These are phyloP conservation scores for Metahyphopichia silvanorum DNA, from an alignment of 805 yeast genomes.

Conservation along the genomic window DNA sequence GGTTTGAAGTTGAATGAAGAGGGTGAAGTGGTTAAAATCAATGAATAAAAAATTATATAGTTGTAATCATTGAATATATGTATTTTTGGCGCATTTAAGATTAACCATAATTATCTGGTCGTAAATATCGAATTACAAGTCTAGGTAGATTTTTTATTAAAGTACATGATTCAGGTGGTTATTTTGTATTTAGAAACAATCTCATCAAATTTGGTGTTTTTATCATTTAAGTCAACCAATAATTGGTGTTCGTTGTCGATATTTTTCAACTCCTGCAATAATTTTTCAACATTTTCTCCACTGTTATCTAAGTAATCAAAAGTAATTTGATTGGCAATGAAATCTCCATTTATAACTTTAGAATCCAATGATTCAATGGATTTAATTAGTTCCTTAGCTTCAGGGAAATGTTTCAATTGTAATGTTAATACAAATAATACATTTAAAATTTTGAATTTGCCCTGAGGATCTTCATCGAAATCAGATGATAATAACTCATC, in stretches of 20 bases:
- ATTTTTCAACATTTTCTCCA: constrained; percentile 42
- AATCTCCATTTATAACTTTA: constrained; percentile 32
- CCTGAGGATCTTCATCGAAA: constrained; percentile 34
- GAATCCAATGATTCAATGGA: constrained; percentile 39
- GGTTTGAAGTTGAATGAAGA: constrained; percentile 42
- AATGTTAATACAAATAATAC: constrained; percentile 73
- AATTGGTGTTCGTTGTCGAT: constrained; percentile 57
- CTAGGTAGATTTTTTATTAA: no score
- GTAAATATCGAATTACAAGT: no score
- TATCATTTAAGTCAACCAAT: constrained; percentile 56
- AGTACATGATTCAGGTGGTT: no score
- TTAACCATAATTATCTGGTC: no score
- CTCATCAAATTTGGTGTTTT: constrained; percentile 62
- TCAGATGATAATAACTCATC: constrained; percentile 72
- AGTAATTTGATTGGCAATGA: constrained; percentile 64
- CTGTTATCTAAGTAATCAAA: constrained; percentile 46
- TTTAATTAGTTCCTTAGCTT: constrained; percentile 61
- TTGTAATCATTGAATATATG: no score
- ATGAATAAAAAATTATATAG: no score
- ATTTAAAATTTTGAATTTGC: constrained; percentile 37
- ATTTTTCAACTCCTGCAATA: constrained; percentile 44
- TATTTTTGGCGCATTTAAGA: no score
- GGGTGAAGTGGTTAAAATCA: constrained; percentile 31
- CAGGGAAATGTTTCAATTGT: constrained; percentile 77
- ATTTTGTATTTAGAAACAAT: constrained; percentile 57